phyloP scores from a whole-genome alignment of 805 yeast genomes.

The Ogataea henricii region DNA sequence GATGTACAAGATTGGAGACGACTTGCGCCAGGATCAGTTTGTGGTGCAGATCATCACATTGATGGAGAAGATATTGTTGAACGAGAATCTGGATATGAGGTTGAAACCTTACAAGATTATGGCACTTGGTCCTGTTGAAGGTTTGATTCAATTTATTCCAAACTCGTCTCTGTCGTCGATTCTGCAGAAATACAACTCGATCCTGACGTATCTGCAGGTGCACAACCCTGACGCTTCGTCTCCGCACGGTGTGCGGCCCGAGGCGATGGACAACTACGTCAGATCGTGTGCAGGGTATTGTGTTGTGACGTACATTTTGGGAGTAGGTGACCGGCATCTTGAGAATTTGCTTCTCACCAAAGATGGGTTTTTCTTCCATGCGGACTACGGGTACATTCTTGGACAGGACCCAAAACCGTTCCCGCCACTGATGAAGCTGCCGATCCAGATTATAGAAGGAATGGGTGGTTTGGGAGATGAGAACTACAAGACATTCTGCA shows the following conservation, averaged over 20 bases:
- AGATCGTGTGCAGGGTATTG: conserved; percentile 97
- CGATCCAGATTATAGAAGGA: conserved; percentile 95
- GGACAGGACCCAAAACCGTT: conserved; percentile 99
- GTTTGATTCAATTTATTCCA: conserved; percentile 92
- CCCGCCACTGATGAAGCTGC: conserved; percentile 97
- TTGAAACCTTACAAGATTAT: conserved; percentile 87
- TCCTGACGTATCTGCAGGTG: conserved; percentile 65
- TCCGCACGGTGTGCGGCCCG: conserved; percentile 52
- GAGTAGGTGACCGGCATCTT: conserved; percentile 96
- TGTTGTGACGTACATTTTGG: conserved; percentile 89
- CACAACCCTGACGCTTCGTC: conserved; percentile 59
- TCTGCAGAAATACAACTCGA: conserved; percentile 69
- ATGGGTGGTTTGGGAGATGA: conserved; percentile 93
- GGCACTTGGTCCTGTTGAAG: conserved; percentile 89
- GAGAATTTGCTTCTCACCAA: conserved; percentile 79
- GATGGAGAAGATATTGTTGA: conserved; percentile 85
- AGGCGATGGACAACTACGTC: conserved; percentile 90
- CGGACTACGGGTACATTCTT: conserved; percentile 94
- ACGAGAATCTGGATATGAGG: conserved; percentile 86
- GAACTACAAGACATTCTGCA: conserved; percentile 82
- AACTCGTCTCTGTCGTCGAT: conserved; percentile 86
- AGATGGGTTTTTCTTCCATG: conserved; percentile 93
- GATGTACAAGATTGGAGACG: conserved; percentile 96
- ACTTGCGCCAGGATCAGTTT: conserved; percentile 92
- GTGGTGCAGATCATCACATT: conserved; percentile 90